phyloP scores from a whole-genome alignment of 108 stramenopile species.

The Nannochloropsis salina region DNA sequence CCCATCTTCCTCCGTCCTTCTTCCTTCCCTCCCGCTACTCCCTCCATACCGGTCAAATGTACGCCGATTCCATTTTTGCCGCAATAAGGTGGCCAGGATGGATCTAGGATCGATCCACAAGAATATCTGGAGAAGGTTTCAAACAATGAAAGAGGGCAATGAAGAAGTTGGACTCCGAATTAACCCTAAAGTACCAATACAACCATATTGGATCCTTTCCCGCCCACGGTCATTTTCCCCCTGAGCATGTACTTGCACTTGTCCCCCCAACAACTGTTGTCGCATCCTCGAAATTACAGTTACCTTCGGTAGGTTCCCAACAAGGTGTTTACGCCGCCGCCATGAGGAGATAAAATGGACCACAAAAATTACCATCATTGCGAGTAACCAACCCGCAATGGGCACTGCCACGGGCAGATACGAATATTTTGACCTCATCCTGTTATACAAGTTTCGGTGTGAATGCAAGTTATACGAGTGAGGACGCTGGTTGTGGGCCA shows the following conservation, averaged over 20 bases:
- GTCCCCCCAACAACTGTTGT: no score
- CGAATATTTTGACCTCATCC: not conserved
- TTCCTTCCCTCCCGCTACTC: not conserved
- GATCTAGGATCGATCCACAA: not conserved
- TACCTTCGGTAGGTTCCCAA: not conserved
- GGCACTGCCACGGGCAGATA: conserved; percentile 11
- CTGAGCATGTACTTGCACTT: no score
- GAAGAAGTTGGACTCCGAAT: no score
- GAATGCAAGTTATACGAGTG: no score
- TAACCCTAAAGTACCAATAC: no score
- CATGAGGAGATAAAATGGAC: conserved; percentile 2
- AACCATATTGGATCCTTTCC: no score
- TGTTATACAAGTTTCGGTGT: no score
- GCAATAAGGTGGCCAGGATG: not conserved
- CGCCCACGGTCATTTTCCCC: no score
- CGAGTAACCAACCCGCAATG: conserved; percentile 2
- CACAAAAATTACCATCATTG: not conserved
- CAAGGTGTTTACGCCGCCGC: not conserved
- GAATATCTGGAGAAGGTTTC: not conserved
- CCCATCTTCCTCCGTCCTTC: not conserved
- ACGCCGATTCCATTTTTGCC: not conserved
- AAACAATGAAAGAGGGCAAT: no score
- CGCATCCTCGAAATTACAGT: not conserved
- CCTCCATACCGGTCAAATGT: not conserved
- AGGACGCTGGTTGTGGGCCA: no score